phyloP scores from a whole-genome alignment of 2,329 filamentous ascomycete species.

The Hortaea sp. region DNA sequence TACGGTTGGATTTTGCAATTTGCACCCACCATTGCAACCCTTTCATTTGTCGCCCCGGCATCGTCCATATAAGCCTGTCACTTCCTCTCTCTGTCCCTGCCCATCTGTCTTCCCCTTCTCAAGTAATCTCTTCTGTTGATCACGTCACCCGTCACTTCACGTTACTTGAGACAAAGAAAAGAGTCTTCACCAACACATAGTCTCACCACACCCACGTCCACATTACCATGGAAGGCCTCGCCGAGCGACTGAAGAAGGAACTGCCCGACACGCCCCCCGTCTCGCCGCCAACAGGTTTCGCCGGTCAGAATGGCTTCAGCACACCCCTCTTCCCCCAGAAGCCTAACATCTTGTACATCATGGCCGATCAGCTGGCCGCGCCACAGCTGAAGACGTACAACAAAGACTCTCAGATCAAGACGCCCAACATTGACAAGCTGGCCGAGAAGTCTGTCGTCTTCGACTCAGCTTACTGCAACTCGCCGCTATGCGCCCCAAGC shows the following conservation, averaged over 20 bases:
- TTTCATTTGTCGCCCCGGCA: too few relatives aligned
- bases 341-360: constrained; percentile 84
- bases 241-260: constrained; percentile 18
- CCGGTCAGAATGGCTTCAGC: constrained; percentile 30
- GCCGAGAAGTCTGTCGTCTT: constrained; percentile 79
- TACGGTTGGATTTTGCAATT: too few relatives aligned
- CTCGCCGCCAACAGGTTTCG: constrained; percentile 27
- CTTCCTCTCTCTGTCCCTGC: background rate
- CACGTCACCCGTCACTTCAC: background rate
- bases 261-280: constrained; percentile 25
- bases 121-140: background rate
- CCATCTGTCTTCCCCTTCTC: background rate
- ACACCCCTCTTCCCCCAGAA: constrained; percentile 32
- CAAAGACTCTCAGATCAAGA: constrained; percentile 77
- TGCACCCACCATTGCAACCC: too few relatives aligned
- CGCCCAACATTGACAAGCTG: constrained; percentile 76
- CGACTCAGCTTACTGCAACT: constrained; percentile 88
- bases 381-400: constrained; percentile 90
- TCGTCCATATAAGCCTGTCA: background rate
- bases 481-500: constrained; percentile 82
- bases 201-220: background rate
- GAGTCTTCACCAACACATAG: background rate
- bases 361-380: constrained; percentile 91
- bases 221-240: constrained; percentile 11
- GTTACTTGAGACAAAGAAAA: background rate